Percentiles rank a stretch among this genome's conserved stretches.
Conservation (phyloP, 805 yeast species). For the Suhomyces sp. region DNA sequence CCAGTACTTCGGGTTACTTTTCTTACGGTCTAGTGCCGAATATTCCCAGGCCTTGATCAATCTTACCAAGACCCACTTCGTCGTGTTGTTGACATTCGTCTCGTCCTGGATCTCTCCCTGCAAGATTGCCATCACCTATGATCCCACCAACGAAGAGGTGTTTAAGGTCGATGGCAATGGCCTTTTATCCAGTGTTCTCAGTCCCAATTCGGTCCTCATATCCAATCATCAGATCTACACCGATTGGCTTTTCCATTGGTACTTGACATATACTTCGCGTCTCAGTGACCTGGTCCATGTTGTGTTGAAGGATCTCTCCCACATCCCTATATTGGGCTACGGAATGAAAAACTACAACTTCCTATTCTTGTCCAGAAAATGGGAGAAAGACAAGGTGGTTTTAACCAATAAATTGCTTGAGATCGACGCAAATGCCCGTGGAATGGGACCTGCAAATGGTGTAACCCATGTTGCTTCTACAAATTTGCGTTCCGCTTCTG, state of each 20-base stretch:
- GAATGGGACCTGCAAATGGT: constrained; percentile 52
- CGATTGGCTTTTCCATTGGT: constrained; percentile 94
- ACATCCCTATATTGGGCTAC: constrained; percentile 74
- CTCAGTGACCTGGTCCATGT: constrained; percentile 67
- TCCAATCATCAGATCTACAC: constrained; percentile 94
- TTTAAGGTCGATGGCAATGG: constrained; percentile 8
- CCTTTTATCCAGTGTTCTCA: constrained; percentile 5
- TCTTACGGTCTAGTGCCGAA: constrained; percentile 30
- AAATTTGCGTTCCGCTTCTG: constrained; percentile 12
- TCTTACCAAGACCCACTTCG: constrained; percentile 57
- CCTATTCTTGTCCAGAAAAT: constrained; percentile 77
- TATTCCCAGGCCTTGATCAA: constrained; percentile 45
- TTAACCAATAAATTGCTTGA: constrained; percentile 55
- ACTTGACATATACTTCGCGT: constrained; percentile 67
- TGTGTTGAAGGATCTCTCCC: constrained; percentile 73
- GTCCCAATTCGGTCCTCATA: constrained; percentile 59
- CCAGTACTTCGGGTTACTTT: constrained; percentile 41
- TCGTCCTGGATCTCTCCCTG: constrained; percentile 54
- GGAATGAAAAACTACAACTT: constrained; percentile 83
- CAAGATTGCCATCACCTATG: constrained; percentile 50
- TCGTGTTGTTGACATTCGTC: constrained; percentile 52
- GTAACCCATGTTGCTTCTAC: constrained; percentile 32
- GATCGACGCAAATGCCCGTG: constrained; percentile 62
- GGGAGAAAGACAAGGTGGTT: constrained; percentile 71
- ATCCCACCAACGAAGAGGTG: constrained; percentile 20